A percentile compares a stretch with the other conserved stretches of the same genome.
Conservation (phyloP, 345 rosid species). For the Eucalyptus leucophloia region DNA sequence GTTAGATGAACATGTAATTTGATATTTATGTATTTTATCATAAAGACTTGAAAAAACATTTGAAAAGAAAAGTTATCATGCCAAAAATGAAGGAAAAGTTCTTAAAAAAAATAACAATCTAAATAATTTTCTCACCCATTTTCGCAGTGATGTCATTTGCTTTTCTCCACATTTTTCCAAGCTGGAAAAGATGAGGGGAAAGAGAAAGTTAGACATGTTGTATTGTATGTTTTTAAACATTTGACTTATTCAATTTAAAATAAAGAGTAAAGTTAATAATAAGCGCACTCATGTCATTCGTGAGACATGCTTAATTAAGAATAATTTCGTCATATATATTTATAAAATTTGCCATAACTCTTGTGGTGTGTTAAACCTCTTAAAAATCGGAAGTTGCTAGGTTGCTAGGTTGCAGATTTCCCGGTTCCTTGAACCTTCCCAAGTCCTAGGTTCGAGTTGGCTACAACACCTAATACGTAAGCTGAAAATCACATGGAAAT, state of each 20-base stretch:
- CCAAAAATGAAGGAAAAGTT: neutral
- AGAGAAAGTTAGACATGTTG: neutral
- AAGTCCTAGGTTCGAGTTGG: neutral
- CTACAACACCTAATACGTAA: neutral
- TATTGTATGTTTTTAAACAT: neutral
- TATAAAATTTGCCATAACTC: neutral
- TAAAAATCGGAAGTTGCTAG: neutral
- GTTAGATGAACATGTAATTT: neutral
- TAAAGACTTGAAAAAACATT: neutral
- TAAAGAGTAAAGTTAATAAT: neutral
- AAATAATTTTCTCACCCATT: neutral
- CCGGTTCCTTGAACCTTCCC: neutral
- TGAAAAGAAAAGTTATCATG: neutral
- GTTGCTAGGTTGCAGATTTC: neutral
- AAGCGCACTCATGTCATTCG: neutral
- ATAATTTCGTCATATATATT: neutral
- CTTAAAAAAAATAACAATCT: neutral
- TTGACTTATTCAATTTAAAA: neutral
- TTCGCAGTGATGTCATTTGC: neutral
- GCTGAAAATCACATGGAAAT: neutral
- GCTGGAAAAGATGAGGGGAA: neutral
- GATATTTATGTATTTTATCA: rapidly evolving
- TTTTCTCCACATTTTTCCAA: neutral
- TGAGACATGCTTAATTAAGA: neutral
- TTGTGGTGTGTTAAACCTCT: neutral